Evolutionary conservation across 2,329 filamentous ascomycete species (phyloP), one percentile per base, ranked within the genome.

Genomic region (Trichoderma asperellum): DNA sequence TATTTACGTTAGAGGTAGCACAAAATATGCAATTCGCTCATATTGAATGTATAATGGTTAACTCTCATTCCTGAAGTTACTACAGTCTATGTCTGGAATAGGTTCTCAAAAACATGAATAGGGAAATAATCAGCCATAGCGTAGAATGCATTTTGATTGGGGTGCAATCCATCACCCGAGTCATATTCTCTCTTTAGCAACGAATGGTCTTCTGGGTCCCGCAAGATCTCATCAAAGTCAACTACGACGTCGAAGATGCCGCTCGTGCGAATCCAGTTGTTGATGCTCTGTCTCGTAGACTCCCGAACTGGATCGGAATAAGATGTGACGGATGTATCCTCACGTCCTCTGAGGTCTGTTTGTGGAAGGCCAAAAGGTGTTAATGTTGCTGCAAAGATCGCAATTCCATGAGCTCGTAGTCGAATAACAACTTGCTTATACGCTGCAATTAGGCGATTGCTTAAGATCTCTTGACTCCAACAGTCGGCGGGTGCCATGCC

Each of bases 161-260:
- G 55, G 32, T 57, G 55, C 18, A 57, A 35, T 35, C 55, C 55
- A n/a, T 57, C 55, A 7, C 55, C 55, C 27, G 55, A 57, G 55
- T 57, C 55, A 35, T 34, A 57, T 14, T 57, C 55, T 57, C 55
- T 35, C 18, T 35, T 57, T 12, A 57, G n/a, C 29, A n/a, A 10
- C 32, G 55, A 57, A 21, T 35, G 55, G 32, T 57, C 16, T 24
- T 6, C 40, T n/a, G 40, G 40, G 18, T 43, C 40, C 18, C 40
- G 6, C 40, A 43, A 43, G 18, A n/a, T n/a, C 18, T 43, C 40
- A n/a, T 43, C 40, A 43, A 43, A 43, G 40, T 43, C 40, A n/a
- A 43, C 18, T 7, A 43, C 40, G 7, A 18, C 16, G 4, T 43
- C 40, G 6, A 43, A 43, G 18, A n/a, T 43, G 40, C 40, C 40